Evolutionary conservation across 2,329 filamentous ascomycete species (phyloP).

Genomic region (Elsinoe batatas): DNA sequence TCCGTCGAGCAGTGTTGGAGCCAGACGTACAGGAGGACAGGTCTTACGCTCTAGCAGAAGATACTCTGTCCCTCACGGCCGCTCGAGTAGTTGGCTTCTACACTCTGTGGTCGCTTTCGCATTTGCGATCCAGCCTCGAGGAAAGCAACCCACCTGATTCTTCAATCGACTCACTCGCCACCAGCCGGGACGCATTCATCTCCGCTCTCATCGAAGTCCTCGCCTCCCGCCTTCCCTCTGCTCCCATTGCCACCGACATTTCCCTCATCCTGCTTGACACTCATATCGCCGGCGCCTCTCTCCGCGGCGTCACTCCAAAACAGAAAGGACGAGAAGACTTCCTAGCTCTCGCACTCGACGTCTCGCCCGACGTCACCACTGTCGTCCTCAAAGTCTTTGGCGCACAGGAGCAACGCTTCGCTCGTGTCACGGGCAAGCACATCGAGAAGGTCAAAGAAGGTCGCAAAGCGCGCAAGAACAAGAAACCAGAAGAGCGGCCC

Average conservation of each 20-base stretch:
- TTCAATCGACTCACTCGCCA: conserved; percentile 48
- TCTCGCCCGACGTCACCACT: conserved; percentile 51
- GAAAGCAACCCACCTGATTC: conserved; percentile 39
- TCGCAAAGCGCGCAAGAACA: conserved; percentile 23
- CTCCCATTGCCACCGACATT: conserved; percentile 67
- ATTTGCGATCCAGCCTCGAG: conserved; percentile 32
- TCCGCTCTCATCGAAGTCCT: conserved; percentile 17
- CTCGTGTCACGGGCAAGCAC: conserved; percentile 45
- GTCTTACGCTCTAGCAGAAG: conserved; percentile 66
- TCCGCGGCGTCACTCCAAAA: conserved; percentile 35
- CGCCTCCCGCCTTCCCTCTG: conserved; percentile 36
- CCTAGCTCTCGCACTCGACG: conserved; percentile 55
- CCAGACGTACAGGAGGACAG: conserved; percentile 39
- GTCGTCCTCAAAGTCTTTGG: conserved; percentile 70
- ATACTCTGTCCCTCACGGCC: conserved; percentile 64
- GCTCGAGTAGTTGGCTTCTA: conserved; percentile 75
- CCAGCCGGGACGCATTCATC: conserved; percentile 43
- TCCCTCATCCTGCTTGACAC: conserved; percentile 73
- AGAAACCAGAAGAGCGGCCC: conserved; percentile 27
- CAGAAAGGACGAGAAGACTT: conserved; percentile 39
- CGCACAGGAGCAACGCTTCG: conserved; percentile 64
- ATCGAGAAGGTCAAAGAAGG: conserved; percentile 37
- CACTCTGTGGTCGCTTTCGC: conserved; percentile 81
- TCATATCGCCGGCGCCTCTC: conserved; percentile 65
- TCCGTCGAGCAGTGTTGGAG: conserved; percentile 62